A percentile compares a stretch with the other conserved stretches of the same genome.
phyloP scores from a whole-genome alignment of 768 basidiomycete genomes.

The Russula lepida region DNA sequence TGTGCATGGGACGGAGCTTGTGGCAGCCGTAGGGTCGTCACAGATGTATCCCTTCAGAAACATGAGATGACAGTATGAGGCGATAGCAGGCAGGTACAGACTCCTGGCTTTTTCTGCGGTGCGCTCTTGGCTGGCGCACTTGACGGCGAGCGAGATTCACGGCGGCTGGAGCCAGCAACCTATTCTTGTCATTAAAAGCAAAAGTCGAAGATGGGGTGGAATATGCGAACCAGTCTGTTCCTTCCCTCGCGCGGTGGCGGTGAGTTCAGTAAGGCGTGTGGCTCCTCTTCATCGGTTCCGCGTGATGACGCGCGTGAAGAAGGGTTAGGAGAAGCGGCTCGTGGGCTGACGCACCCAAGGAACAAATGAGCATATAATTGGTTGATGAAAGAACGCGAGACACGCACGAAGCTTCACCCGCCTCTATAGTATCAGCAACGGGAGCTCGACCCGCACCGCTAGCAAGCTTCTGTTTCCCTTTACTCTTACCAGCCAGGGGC shows the following conservation, averaged over 20 bases:
- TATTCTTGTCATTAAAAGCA: background rate
- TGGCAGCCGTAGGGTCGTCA: constrained; percentile 33
- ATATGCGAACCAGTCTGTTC: background rate
- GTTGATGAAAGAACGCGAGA: background rate
- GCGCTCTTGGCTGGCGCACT: background rate
- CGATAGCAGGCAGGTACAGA: background rate
- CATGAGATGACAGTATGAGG: background rate
- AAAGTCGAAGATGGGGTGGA: background rate
- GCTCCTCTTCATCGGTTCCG: background rate
- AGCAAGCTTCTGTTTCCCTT: constrained; percentile 11
- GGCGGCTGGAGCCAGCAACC: background rate
- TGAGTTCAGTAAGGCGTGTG: background rate
- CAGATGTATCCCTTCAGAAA: constrained; percentile 53
- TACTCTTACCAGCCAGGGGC: background rate
- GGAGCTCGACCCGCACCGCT: background rate
- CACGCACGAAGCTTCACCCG: background rate
- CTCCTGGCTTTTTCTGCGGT: background rate
- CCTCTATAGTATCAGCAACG: background rate
- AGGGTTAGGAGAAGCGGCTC: background rate
- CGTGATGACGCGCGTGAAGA: constrained; percentile 4
- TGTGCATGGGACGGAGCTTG: constrained; percentile 31
- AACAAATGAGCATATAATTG: background rate
- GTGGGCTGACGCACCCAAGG: background rate
- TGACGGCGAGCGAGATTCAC: background rate
- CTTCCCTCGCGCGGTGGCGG: background rate